Evolutionary conservation across 306 rosid genomes (phyloP), one percentile per base, ranked within the genome.

Genomic region (Casuarina cunninghamiana): DNA sequence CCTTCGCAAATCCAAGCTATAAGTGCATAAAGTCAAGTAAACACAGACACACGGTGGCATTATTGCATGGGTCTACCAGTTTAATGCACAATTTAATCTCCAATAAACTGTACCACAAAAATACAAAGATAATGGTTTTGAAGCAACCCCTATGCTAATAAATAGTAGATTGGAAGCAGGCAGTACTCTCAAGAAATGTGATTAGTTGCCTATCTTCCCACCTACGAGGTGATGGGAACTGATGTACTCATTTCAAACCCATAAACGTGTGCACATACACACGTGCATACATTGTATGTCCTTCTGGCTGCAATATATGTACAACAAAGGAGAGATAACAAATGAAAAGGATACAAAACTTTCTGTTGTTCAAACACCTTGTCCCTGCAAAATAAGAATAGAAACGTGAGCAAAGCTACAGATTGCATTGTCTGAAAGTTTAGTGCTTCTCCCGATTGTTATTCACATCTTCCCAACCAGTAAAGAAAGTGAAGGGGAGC

Each of bases 281-380:
- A 17, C 21, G 41, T 2, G 48, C 21, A 26, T 26, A 26, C 32
- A 26, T 26, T 26, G 32, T 26, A 1, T 26, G 32, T 26, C 32
- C 0, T 26, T 26, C 32, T 26, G 32, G 0, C 32, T 26, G 32
- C 32, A 26, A 26, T 26, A 26, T 26, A 26, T 26, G 32, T 26
- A 46, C 48, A 44, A 5, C 9, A 44, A 1, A 4, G 32, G 49
- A 79, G 53, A 69, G 55, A 72, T 26, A 26, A 0, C 32, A 65
- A 72, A 51, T 41, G 38, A 75, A 85, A 85, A 94, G 96, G 94
- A 95, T 95, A 93, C 97, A 95, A 90, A 77, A 67, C 74, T 79
- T 91, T 93, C 69, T 93, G 97, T 77, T 93, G 97, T 71, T 93
- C 99, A 80, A 95, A 93, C 77, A 95, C 94, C 81, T 88, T 88